Percentiles rank a stretch among this genome's conserved stretches.
Evolutionary conservation across 352 stramenopile species (phyloP).

Genomic region (Pythium oligandrum): DNA sequence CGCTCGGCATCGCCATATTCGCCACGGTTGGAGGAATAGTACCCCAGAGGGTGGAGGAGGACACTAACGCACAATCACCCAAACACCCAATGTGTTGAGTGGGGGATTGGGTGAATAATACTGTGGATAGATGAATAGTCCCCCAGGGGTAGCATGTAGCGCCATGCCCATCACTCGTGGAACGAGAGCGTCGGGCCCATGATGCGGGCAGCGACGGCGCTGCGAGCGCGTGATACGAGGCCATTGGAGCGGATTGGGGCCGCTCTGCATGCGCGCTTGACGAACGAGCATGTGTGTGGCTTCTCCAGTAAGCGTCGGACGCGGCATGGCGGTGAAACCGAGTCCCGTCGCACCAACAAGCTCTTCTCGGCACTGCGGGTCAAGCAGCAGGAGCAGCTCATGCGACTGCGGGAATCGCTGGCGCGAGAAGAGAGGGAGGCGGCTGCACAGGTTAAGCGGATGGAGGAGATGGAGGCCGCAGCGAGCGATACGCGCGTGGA

Average conservation of each 20-base stretch:
- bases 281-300: too few relatives aligned
- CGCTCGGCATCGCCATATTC: neutral
- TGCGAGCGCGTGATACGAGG: too few relatives aligned
- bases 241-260: too few relatives aligned
- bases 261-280: too few relatives aligned
- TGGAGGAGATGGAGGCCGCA: neutral
- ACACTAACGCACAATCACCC: neutral
- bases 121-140: too few relatives aligned
- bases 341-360: slow-evolving; percentile 19
- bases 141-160: too few relatives aligned
- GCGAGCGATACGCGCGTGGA: neutral
- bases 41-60: neutral
- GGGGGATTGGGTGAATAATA: slow-evolving; percentile 10
- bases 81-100: slow-evolving; percentile 18
- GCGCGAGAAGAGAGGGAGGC: slow-evolving; percentile 16
- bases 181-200: too few relatives aligned
- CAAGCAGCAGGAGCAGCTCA: slow-evolving; percentile 27
- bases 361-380: slow-evolving; percentile 24
- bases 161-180: too few relatives aligned
- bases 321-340: slow-evolving; percentile 8
- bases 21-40: slow-evolving; percentile 3
- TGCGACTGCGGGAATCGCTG: slow-evolving; percentile 16
- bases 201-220: too few relatives aligned
- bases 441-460: neutral
- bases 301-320: slow-evolving; percentile 29